Conservation (phyloP, 352 stramenopile species). For the Pythium periplocum region DNA sequence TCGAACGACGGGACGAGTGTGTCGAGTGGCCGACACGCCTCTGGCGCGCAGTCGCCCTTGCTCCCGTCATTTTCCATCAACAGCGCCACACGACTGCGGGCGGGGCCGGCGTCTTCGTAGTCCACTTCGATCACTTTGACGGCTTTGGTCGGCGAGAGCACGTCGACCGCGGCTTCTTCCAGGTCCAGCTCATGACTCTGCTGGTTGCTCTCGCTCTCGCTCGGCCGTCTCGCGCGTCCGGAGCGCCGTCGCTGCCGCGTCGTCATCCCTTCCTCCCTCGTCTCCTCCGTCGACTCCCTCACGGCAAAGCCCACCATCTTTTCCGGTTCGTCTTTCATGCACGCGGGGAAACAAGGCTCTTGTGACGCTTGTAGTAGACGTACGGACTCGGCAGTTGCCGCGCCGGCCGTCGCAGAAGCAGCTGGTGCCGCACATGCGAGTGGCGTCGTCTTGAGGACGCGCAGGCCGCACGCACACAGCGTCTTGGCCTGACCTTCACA, state of each 20-base stretch:
- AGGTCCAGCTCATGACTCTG: conserved; percentile 25
- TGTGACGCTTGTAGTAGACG: background rate
- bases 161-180: conserved; percentile 34
- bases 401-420: background rate
- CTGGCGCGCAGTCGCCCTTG: conserved; percentile 30
- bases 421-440: background rate
- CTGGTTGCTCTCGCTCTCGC: conserved; percentile 2
- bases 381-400: background rate
- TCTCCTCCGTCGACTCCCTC: too few relatives aligned
- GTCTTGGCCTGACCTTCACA: too few relatives aligned
- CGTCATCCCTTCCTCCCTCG: too few relatives aligned
- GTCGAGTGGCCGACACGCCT: conserved; percentile 39
- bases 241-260: too few relatives aligned
- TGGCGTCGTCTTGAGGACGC: background rate
- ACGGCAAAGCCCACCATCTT: conserved; percentile 2
- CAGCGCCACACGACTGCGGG: conserved; percentile 10
- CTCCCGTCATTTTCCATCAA: conserved; percentile 13
- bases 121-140: conserved; percentile 52
- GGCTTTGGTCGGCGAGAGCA: conserved; percentile 10
- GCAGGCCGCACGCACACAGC: too few relatives aligned
- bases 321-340: conserved; percentile 2
- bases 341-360: conserved; percentile 13
- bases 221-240: conserved; percentile 6
- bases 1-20: background rate
- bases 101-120: conserved; percentile 36